phyloP scores from a whole-genome alignment of 2,329 filamentous ascomycete species.

The Fusarium nanum region DNA sequence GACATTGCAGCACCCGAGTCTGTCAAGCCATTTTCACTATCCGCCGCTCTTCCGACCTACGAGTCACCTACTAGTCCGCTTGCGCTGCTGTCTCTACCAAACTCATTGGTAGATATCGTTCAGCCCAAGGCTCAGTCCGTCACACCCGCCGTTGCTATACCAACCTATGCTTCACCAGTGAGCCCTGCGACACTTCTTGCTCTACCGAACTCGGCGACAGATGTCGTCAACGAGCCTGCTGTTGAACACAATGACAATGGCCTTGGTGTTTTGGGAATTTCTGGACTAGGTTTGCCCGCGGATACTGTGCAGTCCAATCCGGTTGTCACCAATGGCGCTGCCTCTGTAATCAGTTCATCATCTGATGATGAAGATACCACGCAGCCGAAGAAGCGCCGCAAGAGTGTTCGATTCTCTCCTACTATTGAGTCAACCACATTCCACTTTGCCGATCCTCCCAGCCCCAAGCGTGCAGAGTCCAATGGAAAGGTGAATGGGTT shows the following conservation, averaged over 20 bases:
- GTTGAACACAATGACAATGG: background rate
- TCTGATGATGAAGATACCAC: constrained; percentile 37
- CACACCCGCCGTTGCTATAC: background rate
- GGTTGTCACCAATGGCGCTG: constrained; percentile 16
- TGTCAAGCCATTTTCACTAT: constrained; percentile 3
- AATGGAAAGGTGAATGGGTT: constrained; percentile 25
- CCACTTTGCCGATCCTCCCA: constrained; percentile 63
- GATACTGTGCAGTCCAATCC: constrained; percentile 2
- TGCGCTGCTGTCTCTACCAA: constrained; percentile 65
- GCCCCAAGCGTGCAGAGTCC: constrained; percentile 52
- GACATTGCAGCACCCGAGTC: constrained; percentile 7
- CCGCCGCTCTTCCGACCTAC: background rate
- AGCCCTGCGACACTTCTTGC: constrained; percentile 60
- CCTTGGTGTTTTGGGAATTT: constrained; percentile 10
- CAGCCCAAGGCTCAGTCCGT: constrained; percentile 10
- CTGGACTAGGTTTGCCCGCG: constrained; percentile 14
- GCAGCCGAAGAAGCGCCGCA: constrained; percentile 58
- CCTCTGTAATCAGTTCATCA: constrained; percentile 22
- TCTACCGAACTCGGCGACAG: constrained; percentile 63
- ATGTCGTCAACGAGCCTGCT: background rate
- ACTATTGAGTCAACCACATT: constrained; percentile 74
- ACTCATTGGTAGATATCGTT: constrained; percentile 54
- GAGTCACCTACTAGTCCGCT: constrained; percentile 59
- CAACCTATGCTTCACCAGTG: constrained; percentile 52
- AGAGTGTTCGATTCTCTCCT: constrained; percentile 78